A percentile compares a stretch with the other conserved stretches of the same genome.
phyloP scores from a whole-genome alignment of 805 yeast genomes.

The Metschnikowia colocasiae region DNA sequence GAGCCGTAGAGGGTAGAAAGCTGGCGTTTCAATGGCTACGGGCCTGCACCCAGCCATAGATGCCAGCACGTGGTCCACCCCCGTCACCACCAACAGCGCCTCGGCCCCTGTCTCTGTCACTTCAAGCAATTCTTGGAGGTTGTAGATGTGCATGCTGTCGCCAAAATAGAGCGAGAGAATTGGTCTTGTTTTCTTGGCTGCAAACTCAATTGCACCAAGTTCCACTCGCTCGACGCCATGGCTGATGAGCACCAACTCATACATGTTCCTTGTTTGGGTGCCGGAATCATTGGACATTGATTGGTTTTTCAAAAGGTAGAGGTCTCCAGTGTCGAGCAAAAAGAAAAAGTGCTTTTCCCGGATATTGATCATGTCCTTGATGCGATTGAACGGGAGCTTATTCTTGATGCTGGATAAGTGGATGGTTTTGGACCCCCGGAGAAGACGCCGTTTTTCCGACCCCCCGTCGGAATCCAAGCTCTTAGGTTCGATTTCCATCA shows the following conservation, averaged over 20 bases:
- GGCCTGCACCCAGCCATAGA: not conserved
- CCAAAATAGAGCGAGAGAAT: conserved; percentile 39
- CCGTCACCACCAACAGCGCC: not conserved
- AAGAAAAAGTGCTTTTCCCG: conserved; percentile 33
- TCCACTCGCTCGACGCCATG: conserved; percentile 32
- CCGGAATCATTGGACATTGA: not conserved
- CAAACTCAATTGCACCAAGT: conserved; percentile 22
- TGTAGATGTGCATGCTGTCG: conserved; percentile 29
- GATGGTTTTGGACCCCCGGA: conserved; percentile 26
- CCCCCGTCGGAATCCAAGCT: not conserved
- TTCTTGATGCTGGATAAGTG: conserved; percentile 31
- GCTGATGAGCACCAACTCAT: conserved; percentile 32
- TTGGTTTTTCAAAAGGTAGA: conserved; percentile 35
- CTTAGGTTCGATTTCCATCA: conserved; percentile 22
- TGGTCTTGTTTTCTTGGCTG: conserved; percentile 6
- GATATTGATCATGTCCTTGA: conserved; percentile 25
- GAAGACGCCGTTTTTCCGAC: conserved; percentile 6
- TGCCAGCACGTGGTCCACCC: not conserved
- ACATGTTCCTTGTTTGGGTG: conserved; percentile 25
- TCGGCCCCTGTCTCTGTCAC: conserved; percentile 7
- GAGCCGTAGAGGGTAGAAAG: conserved; percentile 12
- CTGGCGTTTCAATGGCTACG: not conserved
- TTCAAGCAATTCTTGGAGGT: conserved; percentile 25
- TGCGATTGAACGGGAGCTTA: conserved; percentile 22
- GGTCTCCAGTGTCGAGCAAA: conserved; percentile 36